phyloP scores from a whole-genome alignment of 306 rosid species.

The Sechiopsis laciniata region DNA sequence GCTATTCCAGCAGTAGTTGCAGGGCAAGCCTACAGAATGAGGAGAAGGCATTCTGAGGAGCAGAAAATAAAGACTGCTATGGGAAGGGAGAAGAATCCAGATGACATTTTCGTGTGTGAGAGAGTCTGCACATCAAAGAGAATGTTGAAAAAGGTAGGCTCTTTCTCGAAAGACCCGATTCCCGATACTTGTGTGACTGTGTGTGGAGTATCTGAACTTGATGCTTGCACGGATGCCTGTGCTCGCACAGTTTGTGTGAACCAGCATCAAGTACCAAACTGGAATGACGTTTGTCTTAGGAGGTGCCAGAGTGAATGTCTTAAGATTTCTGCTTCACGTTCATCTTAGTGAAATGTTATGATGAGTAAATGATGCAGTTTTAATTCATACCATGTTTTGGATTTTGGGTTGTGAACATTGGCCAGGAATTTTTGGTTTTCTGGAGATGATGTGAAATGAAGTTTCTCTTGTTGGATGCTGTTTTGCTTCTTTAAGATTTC shows the following conservation, averaged over 20 bases:
- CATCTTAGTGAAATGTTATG: slow-evolving; percentile 37
- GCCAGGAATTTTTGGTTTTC: background rate
- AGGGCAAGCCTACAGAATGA: slow-evolving; percentile 67
- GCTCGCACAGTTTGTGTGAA: slow-evolving; percentile 88
- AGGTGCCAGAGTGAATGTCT: slow-evolving; percentile 96
- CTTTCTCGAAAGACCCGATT: slow-evolving; percentile 91
- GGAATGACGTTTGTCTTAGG: slow-evolving; percentile 83
- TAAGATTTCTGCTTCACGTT: slow-evolving; percentile 58
- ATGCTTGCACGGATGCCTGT: slow-evolving; percentile 91
- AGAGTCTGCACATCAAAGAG: slow-evolving; percentile 91
- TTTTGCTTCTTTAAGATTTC: too few relatives aligned
- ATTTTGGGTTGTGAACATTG: slow-evolving; percentile 10
- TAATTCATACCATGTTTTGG: background rate
- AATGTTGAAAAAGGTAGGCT: slow-evolving; percentile 82
- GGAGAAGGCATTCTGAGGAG: slow-evolving; percentile 62
- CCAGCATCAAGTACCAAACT: slow-evolving; percentile 90
- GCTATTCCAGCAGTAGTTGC: slow-evolving; percentile 77
- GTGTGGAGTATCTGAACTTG: slow-evolving; percentile 85
- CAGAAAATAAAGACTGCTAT: slow-evolving; percentile 55
- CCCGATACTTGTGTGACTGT: slow-evolving; percentile 94
- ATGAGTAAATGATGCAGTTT: background rate
- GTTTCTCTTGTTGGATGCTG: background rate
- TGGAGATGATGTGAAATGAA: background rate
- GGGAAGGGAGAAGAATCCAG: slow-evolving; percentile 87
- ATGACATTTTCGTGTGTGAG: slow-evolving; percentile 84